phyloP scores from a whole-genome alignment of 371 early-diverging fungal genomes.

The Chytridium lagenaria region DNA sequence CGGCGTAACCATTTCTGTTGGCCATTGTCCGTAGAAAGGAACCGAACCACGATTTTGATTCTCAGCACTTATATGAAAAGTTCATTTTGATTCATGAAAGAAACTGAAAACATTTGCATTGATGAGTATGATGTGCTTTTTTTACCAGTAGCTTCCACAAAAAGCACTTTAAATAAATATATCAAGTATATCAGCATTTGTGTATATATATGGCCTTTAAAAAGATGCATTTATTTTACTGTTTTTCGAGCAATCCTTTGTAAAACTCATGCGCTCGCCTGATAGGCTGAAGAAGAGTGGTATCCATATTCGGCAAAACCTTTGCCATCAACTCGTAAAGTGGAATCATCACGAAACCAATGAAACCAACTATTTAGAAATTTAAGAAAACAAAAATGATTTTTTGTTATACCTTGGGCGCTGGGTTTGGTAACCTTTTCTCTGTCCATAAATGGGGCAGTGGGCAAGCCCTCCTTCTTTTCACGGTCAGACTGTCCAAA shows the following conservation, averaged over 20 bases:
- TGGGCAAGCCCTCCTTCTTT: conserved; percentile 58
- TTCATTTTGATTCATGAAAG: background rate
- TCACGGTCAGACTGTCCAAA: conserved; percentile 61
- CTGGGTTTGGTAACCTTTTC: conserved; percentile 61
- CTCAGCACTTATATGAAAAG: too few relatives aligned
- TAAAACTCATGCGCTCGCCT: conserved; percentile 53
- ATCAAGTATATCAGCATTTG: too few relatives aligned
- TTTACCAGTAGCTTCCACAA: background rate
- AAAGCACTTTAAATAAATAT: background rate
- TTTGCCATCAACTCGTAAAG: conserved; percentile 58
- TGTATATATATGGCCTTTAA: too few relatives aligned
- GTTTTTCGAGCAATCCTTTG: conserved; percentile 39
- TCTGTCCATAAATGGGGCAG: conserved; percentile 66
- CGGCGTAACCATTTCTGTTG: conserved; percentile 73
- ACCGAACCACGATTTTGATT: too few relatives aligned
- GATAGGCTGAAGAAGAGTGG: conserved; percentile 51
- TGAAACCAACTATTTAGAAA: conserved; percentile 47
- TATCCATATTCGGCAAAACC: conserved; percentile 56
- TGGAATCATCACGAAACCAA: conserved; percentile 63
- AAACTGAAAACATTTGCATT: background rate
- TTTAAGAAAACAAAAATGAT: too few relatives aligned
- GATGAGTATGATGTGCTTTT: background rate
- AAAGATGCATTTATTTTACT: background rate
- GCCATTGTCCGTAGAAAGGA: conserved; percentile 86
- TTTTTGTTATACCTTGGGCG: conserved; percentile 59